Evolutionary conservation across 805 yeast genomes (phyloP).

Genomic region (Kurtzmaniella cleridarum): DNA sequence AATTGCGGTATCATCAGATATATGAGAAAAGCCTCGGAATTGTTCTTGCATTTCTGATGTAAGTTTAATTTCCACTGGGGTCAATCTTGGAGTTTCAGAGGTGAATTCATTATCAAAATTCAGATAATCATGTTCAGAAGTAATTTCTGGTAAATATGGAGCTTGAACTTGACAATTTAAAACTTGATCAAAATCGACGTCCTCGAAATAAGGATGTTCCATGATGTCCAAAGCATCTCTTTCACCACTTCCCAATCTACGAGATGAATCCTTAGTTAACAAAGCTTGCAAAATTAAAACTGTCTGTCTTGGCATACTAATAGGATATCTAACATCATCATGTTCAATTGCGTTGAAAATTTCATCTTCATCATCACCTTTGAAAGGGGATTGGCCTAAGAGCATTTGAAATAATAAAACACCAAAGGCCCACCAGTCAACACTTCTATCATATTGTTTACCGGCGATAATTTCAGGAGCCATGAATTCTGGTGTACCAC

Average conservation of each 20-base stretch:
- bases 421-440: constrained; percentile 99
- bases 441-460: constrained; percentile 87
- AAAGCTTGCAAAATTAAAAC: constrained; percentile 90
- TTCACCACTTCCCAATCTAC: constrained; percentile 82
- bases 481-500: constrained; percentile 99
- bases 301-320: constrained; percentile 95
- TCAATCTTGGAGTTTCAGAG: constrained; percentile 86
- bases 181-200: constrained; percentile 86
- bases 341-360: constrained; percentile 93
- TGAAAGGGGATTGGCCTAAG: constrained; percentile 92
- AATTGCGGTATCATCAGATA: constrained; percentile 53
- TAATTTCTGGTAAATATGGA: constrained; percentile 85
- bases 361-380: constrained; percentile 96
- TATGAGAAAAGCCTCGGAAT: constrained; percentile 94
- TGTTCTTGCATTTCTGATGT: constrained; percentile 90
- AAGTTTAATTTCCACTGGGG: constrained; percentile 87
- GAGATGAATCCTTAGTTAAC: constrained; percentile 79
- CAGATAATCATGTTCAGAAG: constrained; percentile 83
- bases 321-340: constrained; percentile 95
- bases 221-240: constrained; percentile 89
- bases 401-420: constrained; percentile 94
- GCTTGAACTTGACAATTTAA: constrained; percentile 67
- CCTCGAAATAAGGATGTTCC: constrained; percentile 91
- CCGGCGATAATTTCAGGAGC: constrained; percentile 97
- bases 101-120: constrained; percentile 95